phyloP scores from a whole-genome alignment of 352 stramenopile species.

The Pythium dissimile region DNA sequence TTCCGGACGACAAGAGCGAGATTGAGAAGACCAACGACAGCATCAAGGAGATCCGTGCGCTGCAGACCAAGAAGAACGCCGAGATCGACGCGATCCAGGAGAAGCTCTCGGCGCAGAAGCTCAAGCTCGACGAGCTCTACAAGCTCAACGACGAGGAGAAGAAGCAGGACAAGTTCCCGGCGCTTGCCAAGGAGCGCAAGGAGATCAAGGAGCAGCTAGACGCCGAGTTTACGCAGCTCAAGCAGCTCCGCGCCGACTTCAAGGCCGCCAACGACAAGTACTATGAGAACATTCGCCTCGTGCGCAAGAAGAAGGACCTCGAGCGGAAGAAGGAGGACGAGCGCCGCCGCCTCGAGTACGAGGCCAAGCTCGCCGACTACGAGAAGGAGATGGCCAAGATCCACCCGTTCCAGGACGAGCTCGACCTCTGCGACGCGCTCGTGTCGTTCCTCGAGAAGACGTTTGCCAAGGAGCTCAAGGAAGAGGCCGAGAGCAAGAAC shows the following conservation, averaged over 20 bases:
- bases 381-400: slow-evolving; percentile 96
- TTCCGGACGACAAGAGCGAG: slow-evolving; percentile 77
- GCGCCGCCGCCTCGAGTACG: slow-evolving; percentile 81
- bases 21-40: slow-evolving; percentile 80
- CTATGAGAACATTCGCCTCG: slow-evolving; percentile 88
- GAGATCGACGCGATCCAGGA: slow-evolving; percentile 93
- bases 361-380: slow-evolving; percentile 95
- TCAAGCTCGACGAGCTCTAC: slow-evolving; percentile 86
- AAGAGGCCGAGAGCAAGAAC: slow-evolving; percentile 32
- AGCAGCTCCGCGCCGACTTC: slow-evolving; percentile 86
- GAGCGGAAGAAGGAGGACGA: slow-evolving; percentile 83
- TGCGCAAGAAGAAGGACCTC: slow-evolving; percentile 84
- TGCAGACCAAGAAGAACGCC: slow-evolving; percentile 90
- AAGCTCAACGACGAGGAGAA: slow-evolving; percentile 89
- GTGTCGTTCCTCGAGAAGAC: slow-evolving; percentile 91
- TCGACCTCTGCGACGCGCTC: slow-evolving; percentile 94
- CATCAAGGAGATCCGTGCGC: slow-evolving; percentile 70
- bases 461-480: slow-evolving; percentile 86
- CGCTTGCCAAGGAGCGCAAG: slow-evolving; percentile 83
- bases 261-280: slow-evolving; percentile 93
- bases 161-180: slow-evolving; percentile 80
- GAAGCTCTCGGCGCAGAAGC: slow-evolving; percentile 88
- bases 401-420: slow-evolving; percentile 95
- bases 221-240: slow-evolving; percentile 84
- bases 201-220: slow-evolving; percentile 91